A percentile compares a stretch with the other conserved stretches of the same genome.
phyloP scores from a whole-genome alignment of 192 early-diverging fungal genomes.

The Backusella mclennaniae region DNA sequence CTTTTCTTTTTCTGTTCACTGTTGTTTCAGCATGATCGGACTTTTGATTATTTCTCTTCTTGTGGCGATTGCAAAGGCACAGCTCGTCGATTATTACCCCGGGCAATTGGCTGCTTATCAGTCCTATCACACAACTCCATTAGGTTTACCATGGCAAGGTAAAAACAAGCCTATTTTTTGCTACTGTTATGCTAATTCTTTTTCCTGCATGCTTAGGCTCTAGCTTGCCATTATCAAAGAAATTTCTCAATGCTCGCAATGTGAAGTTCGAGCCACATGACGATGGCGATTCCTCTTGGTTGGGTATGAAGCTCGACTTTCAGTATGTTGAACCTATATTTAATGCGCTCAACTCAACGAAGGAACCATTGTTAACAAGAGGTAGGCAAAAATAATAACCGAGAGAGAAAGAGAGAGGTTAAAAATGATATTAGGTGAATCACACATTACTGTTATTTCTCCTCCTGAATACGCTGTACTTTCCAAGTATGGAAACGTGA shows the following conservation, averaged over 20 bases:
- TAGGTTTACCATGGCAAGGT: constrained; percentile 18
- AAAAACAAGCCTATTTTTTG: not conserved
- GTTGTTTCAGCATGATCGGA: not conserved
- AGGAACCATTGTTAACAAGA: constrained; percentile 32
- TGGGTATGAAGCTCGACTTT: constrained; percentile 61
- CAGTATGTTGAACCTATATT: constrained; percentile 52
- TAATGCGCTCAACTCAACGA: constrained; percentile 44
- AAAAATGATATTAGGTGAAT: constrained; percentile 46
- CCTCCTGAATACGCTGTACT: constrained; percentile 67
- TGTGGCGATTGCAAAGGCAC: not conserved
- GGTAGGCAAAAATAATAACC: not conserved
- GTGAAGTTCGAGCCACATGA: constrained; percentile 7
- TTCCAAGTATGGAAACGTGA: constrained; percentile 51
- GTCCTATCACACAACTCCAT: not conserved
- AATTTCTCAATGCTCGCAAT: constrained; percentile 12
- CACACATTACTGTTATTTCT: constrained; percentile 69
- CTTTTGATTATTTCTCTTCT: constrained; percentile 1
- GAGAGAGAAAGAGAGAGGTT: not conserved
- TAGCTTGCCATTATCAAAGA: not conserved
- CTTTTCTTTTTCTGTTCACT: not conserved
- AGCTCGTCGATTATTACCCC: not conserved
- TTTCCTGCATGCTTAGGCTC: constrained; percentile 22
- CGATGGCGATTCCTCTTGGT: constrained; percentile 34
- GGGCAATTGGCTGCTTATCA: constrained; percentile 1
- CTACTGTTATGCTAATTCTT: not conserved